phyloP scores from a whole-genome alignment of 2,329 filamentous ascomycete genomes.

The Capronia americana region DNA sequence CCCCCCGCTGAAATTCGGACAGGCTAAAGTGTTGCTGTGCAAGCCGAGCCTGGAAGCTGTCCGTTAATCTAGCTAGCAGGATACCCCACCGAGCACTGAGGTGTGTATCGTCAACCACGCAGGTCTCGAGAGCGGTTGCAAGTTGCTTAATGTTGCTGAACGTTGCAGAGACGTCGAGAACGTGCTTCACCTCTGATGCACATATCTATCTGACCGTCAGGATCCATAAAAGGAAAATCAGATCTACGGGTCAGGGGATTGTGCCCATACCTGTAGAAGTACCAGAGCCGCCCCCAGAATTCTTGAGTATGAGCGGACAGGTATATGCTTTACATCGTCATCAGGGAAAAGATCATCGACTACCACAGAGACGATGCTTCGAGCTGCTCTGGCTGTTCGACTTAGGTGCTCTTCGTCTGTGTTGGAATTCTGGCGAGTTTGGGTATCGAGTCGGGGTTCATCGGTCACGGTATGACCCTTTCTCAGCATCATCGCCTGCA shows the following conservation, averaged over 20 bases:
- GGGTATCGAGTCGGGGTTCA: not conserved
- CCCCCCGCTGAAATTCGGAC: not conserved
- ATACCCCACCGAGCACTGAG: constrained; percentile 9
- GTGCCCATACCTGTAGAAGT: constrained; percentile 8
- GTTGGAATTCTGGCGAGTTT: not conserved
- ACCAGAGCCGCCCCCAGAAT: constrained; percentile 6
- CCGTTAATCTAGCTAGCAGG: constrained; percentile 3
- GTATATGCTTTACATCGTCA: constrained; percentile 8
- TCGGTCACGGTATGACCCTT: not conserved
- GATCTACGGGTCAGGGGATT: not conserved
- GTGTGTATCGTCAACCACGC: constrained; percentile 14
- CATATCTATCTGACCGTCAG: not conserved
- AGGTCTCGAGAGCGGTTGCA: constrained; percentile 4
- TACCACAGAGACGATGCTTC: constrained; percentile 8
- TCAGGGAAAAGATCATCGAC: constrained; percentile 13
- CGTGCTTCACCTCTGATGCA: constrained; percentile 9
- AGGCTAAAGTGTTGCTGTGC: not conserved
- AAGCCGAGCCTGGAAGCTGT: constrained; percentile 9
- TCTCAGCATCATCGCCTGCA: constrained; percentile 11
- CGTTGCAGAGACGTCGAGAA: constrained; percentile 8
- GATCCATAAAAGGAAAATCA: not conserved
- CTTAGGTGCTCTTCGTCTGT: constrained; percentile 3
- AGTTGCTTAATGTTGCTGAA: constrained; percentile 9
- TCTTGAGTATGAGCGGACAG: constrained; percentile 10
- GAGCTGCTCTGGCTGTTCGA: constrained; percentile 5